Percentiles rank a stretch among this genome's conserved stretches.
Evolutionary conservation across 2,329 filamentous ascomycete species (phyloP).

Genomic region (Hymenoscyphus linearis): DNA sequence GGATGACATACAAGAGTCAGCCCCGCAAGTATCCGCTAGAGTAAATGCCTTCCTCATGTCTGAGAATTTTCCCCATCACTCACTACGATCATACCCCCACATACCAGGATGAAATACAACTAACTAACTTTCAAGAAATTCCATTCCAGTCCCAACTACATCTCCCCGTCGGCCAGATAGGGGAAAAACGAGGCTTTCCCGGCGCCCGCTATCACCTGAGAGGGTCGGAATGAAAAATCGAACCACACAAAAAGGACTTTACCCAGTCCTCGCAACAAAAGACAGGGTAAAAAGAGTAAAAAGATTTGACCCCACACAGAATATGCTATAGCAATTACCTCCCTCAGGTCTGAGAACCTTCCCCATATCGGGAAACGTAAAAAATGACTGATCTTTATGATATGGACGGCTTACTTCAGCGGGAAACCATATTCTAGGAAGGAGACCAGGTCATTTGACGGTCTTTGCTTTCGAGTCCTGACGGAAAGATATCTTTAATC

Average conservation of each 20-base stretch:
- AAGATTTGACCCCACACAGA: no score
- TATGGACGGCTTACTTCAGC: neutral
- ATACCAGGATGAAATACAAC: neutral
- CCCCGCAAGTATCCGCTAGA: neutral
- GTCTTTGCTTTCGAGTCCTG: slow-evolving; percentile 3
- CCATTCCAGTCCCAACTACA: no score
- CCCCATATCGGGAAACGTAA: neutral
- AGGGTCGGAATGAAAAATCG: no score
- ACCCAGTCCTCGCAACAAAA: no score
- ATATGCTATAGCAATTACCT: neutral
- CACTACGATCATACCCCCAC: no score
- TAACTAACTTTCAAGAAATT: no score
- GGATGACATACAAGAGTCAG: neutral
- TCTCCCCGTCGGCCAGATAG: no score
- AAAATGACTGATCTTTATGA: neutral
- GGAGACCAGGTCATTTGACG: neutral
- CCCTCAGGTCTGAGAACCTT: neutral
- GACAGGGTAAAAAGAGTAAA: no score
- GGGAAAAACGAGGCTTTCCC: no score
- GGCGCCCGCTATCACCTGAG: no score
- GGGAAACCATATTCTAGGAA: neutral
- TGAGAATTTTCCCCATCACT: neutral
- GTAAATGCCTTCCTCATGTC: neutral
- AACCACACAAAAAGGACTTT: no score
- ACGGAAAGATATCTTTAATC: neutral